Percentiles rank a stretch among this genome's conserved stretches.
Evolutionary conservation across 768 basidiomycete species (phyloP).

Genomic region (Suillus occidentalis): DNA sequence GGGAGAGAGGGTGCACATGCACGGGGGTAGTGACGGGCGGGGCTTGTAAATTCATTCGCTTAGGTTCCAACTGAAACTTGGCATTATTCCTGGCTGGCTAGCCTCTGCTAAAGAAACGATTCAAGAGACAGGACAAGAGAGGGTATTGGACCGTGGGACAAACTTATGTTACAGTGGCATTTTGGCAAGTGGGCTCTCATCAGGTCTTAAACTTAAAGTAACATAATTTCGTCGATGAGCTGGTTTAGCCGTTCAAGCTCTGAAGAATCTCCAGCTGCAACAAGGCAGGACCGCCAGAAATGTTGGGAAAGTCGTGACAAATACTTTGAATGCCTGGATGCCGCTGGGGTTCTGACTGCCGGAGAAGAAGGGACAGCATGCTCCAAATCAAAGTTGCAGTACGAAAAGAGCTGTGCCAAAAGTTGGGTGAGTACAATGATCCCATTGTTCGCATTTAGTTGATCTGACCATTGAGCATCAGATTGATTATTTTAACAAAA

Average conservation of each 20-base stretch:
- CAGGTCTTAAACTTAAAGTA: background rate
- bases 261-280: constrained; percentile 42
- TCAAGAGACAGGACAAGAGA: background rate
- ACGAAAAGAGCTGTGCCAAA: constrained; percentile 76
- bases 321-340: constrained; percentile 85
- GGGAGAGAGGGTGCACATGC: constrained; percentile 70
- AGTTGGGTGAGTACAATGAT: constrained; percentile 72
- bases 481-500: constrained; percentile 96
- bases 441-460: constrained; percentile 1
- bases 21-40: constrained; percentile 50
- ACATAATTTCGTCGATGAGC: constrained; percentile 19
- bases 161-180: background rate
- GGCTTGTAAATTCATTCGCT: constrained; percentile 28
- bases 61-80: constrained; percentile 7
- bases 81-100: constrained; percentile 12
- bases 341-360: constrained; percentile 62
- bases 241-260: constrained; percentile 39
- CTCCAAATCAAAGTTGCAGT: constrained; percentile 50
- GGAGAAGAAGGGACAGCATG: constrained; percentile 72
- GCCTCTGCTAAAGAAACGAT: background rate
- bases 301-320: constrained; percentile 87
- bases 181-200: background rate
- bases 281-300: constrained; percentile 65
- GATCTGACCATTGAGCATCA: constrained; percentile 29
- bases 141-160: constrained; percentile 6